phyloP scores from a whole-genome alignment of 225 moss, liverwort and hornwort species.

The Bryum argenteum region DNA sequence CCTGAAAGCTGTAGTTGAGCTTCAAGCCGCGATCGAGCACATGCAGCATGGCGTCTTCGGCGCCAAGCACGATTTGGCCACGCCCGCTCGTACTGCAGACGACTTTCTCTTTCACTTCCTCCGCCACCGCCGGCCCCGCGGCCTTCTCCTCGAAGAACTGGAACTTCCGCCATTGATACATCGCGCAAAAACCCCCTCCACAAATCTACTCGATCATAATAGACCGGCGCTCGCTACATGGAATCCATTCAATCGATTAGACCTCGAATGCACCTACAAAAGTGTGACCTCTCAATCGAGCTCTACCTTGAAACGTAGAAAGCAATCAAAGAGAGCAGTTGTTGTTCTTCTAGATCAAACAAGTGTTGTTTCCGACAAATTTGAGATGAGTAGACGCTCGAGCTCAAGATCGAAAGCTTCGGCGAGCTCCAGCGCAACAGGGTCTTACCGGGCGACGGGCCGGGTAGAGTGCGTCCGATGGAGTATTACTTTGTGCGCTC shows the following conservation, averaged over 20 bases:
- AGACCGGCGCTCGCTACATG: not conserved
- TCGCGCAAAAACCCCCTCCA: conserved; percentile 32
- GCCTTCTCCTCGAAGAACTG: conserved; percentile 97
- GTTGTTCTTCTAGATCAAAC: not conserved
- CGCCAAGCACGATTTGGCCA: conserved; percentile 85
- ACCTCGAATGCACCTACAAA: too few relatives aligned
- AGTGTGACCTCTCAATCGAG: too few relatives aligned
- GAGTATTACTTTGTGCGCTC: not conserved
- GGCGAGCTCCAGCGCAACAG: not conserved
- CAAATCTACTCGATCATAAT: not conserved
- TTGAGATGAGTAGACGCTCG: not conserved
- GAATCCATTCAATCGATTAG: not conserved
- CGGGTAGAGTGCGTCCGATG: not conserved
- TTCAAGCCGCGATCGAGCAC: conserved; percentile 90
- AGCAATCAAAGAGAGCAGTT: too few relatives aligned
- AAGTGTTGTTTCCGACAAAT: not conserved
- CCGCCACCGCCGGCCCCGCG: conserved; percentile 60
- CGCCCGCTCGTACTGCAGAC: conserved; percentile 96
- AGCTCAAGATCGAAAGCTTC: not conserved
- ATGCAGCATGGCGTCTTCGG: conserved; percentile 85
- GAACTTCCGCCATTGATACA: conserved; percentile 96
- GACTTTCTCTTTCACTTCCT: conserved; percentile 94
- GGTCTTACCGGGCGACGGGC: not conserved
- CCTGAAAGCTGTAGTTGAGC: conserved; percentile 92
- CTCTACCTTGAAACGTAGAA: too few relatives aligned